A percentile compares a stretch with the other conserved stretches of the same genome.
Evolutionary conservation across 2,329 filamentous ascomycete genomes (phyloP).

Genomic region (Waltergamsia citrina): DNA sequence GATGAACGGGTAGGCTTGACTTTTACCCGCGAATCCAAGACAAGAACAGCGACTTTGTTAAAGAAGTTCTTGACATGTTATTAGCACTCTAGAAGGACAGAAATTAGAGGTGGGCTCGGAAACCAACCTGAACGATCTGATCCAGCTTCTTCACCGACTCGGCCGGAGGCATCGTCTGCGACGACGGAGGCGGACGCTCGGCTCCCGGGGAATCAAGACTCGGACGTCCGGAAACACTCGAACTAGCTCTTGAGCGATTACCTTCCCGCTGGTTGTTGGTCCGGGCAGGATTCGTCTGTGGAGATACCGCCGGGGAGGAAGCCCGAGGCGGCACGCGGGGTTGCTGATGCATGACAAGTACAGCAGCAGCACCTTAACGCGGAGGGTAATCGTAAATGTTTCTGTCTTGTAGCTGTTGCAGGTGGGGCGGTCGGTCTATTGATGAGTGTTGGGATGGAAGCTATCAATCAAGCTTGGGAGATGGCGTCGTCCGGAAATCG

Average conservation of each 20-base stretch:
- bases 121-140: conserved; percentile 76
- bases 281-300: conserved; percentile 62
- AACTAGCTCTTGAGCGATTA: background rate
- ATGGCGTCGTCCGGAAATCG: conserved; percentile 19
- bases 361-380: too few relatives aligned
- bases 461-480: conserved; percentile 14
- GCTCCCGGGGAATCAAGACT: conserved; percentile 36
- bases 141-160: conserved; percentile 75
- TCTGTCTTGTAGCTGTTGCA: background rate
- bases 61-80: conserved; percentile 67
- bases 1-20: conserved; percentile 41
- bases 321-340: conserved; percentile 65
- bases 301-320: conserved; percentile 63
- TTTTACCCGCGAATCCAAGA: conserved; percentile 71
- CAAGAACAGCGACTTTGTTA: conserved; percentile 74
- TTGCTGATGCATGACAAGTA: conserved; percentile 74
- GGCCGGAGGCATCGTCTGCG: conserved; percentile 39
- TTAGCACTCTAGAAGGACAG: background rate
- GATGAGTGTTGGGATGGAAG: background rate
- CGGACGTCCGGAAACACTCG: conserved; percentile 20
- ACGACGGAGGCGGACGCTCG: conserved; percentile 26
- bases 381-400: background rate
- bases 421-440: conserved; percentile 1
- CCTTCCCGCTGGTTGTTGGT: conserved; percentile 66
- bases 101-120: background rate